Conservation (phyloP, 495 filamentous ascomycete species). For the Glonium stellatum region DNA sequence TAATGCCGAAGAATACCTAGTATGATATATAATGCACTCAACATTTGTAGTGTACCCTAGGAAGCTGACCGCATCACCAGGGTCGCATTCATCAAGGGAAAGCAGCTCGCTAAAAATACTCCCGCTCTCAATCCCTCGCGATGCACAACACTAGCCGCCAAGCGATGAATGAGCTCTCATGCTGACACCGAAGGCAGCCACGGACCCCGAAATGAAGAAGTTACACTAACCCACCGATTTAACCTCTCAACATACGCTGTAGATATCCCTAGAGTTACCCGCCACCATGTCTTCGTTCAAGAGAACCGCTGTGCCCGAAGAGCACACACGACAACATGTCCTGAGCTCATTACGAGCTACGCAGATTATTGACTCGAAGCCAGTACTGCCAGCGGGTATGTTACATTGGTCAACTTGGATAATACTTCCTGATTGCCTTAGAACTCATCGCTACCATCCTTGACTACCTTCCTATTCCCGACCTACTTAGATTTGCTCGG, state of each 20-base stretch:
- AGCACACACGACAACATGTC: conserved; percentile 51
- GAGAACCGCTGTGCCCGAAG: conserved; percentile 47
- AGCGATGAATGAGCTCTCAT: background rate
- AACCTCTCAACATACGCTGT: background rate
- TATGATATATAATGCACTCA: no score
- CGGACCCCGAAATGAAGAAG: background rate
- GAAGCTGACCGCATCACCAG: background rate
- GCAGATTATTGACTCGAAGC: conserved; percentile 66
- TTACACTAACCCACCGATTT: background rate
- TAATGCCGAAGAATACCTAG: no score
- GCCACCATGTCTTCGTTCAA: conserved; percentile 57
- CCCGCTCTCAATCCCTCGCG: background rate
- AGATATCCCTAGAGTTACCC: conserved; percentile 43
- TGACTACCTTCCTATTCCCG: conserved; percentile 77
- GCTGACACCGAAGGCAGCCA: background rate
- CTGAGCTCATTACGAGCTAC: conserved; percentile 68
- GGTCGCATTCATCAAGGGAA: background rate
- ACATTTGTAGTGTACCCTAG: no score
- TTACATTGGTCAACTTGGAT: background rate
- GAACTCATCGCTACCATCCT: conserved; percentile 86
- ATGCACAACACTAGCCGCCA: background rate
- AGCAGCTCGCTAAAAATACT: background rate
- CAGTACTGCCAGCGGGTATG: conserved; percentile 71
- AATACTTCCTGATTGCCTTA: conserved; percentile 31
- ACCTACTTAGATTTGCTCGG: conserved; percentile 79